Percentiles rank a stretch among this genome's conserved stretches.
Conservation (phyloP, 257 asterid species). For the Solanum clarkiae region DNA sequence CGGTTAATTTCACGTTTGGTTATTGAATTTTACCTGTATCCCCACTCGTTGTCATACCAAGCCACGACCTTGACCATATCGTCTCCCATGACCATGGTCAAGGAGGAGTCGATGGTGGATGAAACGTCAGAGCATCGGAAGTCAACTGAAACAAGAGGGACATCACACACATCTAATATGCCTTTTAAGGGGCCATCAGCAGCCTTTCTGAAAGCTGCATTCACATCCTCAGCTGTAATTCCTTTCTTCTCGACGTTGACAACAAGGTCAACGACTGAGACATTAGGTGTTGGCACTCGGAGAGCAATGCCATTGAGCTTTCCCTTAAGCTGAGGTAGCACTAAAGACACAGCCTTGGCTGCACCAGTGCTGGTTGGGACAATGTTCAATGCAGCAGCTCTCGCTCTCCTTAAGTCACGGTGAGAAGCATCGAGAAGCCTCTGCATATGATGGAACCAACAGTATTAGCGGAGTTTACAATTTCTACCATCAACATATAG, state of each 20-base stretch:
- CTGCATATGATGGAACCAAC: slow-evolving; percentile 16
- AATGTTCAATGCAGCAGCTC: slow-evolving; percentile 90
- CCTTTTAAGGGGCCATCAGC: slow-evolving; percentile 71
- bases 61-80: slow-evolving; percentile 98
- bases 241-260: slow-evolving; percentile 78
- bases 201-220: slow-evolving; percentile 81
- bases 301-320: slow-evolving; percentile 90
- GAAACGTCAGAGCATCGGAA: slow-evolving; percentile 77
- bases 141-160: slow-evolving; percentile 77
- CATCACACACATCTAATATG: slow-evolving; percentile 64
- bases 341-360: slow-evolving; percentile 91
- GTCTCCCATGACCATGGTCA: slow-evolving; percentile 98
- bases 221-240: slow-evolving; percentile 63
- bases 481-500: neutral
- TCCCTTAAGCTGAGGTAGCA: slow-evolving; percentile 89
- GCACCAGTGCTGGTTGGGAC: slow-evolving; percentile 96
- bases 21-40: slow-evolving; percentile 49
- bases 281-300: slow-evolving; percentile 95
- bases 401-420: slow-evolving; percentile 78
- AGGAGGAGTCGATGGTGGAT: slow-evolving; percentile 64
- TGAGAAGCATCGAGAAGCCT: slow-evolving; percentile 93
- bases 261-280: slow-evolving; percentile 83
- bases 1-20: neutral
- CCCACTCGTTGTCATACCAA: slow-evolving; percentile 98
- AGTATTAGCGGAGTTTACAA: neutral